phyloP scores from a whole-genome alignment of 2,329 filamentous ascomycete genomes.

The Xylaria sp. region DNA sequence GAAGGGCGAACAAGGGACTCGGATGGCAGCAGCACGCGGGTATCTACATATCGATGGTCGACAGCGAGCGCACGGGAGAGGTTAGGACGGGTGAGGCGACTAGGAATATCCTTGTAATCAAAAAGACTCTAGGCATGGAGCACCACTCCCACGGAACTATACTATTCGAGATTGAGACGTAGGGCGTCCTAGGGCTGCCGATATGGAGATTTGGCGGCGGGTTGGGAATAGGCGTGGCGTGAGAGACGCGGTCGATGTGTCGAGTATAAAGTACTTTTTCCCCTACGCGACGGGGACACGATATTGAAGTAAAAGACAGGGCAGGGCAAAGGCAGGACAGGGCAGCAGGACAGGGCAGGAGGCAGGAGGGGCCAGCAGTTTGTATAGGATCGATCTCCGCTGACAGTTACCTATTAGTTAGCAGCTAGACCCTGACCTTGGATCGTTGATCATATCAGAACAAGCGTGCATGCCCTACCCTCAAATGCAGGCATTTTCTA shows the following conservation, averaged over 20 bases:
- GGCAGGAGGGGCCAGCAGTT: constrained; percentile 12
- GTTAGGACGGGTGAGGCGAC: constrained; percentile 17
- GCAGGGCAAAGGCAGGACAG: constrained; percentile 9
- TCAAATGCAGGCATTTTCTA: constrained; percentile 9
- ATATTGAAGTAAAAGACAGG: constrained; percentile 10
- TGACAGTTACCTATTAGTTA: too few relatives aligned
- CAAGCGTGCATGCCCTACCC: constrained; percentile 6
- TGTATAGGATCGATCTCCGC: constrained; percentile 14
- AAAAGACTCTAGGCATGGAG: constrained; percentile 19
- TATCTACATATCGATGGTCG: constrained; percentile 29
- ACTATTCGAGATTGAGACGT: constrained; percentile 20
- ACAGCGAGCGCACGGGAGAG: constrained; percentile 18
- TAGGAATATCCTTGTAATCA: constrained; percentile 24
- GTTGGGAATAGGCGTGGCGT: background rate
- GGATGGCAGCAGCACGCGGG: constrained; percentile 18
- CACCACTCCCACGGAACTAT: constrained; percentile 20
- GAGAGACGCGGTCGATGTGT: constrained; percentile 17
- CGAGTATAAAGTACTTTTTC: constrained; percentile 15
- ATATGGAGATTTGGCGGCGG: constrained; percentile 13
- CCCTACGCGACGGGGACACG: constrained; percentile 20
- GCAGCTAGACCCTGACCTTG: constrained; percentile 10
- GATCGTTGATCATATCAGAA: constrained; percentile 15
- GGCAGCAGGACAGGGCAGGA: constrained; percentile 3
- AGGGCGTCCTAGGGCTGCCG: constrained; percentile 10
- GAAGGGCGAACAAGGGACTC: constrained; percentile 13